A percentile compares a stretch with the other conserved stretches of the same genome.
Conservation (phyloP, 805 yeast genomes). For the Metschnikowia matae region DNA sequence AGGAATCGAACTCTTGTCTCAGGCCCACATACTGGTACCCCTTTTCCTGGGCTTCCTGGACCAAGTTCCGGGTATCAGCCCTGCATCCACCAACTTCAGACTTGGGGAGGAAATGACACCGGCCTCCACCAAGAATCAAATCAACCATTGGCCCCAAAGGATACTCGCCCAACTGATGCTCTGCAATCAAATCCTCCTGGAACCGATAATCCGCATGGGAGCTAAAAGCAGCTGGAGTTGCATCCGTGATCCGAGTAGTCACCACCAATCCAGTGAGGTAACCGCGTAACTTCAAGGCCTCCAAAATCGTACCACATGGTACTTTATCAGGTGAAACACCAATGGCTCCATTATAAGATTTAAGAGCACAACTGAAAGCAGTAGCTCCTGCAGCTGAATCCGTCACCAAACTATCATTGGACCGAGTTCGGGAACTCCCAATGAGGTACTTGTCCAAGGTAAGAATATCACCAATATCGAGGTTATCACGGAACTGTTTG, state of each 20-base stretch:
- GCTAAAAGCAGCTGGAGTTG: conserved; percentile 89
- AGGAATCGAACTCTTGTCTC: conserved; percentile 53
- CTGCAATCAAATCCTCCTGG: conserved; percentile 83
- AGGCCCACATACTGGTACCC: conserved; percentile 59
- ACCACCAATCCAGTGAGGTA: conserved; percentile 87
- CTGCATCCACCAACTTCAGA: conserved; percentile 59
- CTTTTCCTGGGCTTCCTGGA: conserved; percentile 55
- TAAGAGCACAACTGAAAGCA: conserved; percentile 80
- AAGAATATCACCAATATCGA: conserved; percentile 54
- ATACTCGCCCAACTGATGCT: conserved; percentile 79
- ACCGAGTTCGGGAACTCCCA: conserved; percentile 83
- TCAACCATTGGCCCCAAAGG: conserved; percentile 79
- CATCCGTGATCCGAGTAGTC: conserved; percentile 89
- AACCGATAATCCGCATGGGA: conserved; percentile 72
- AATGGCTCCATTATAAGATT: conserved; percentile 86
- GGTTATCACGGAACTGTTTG: conserved; percentile 54
- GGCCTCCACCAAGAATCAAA: conserved; percentile 87
- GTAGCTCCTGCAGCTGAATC: conserved; percentile 98
- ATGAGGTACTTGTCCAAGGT: conserved; percentile 64
- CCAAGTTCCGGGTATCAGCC: conserved; percentile 62
- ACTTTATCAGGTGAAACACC: conserved; percentile 64
- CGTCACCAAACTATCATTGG: conserved; percentile 72
- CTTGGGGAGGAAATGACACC: conserved; percentile 71
- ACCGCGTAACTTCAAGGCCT: conserved; percentile 79
- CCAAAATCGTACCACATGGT: conserved; percentile 89